These are phyloP conservation scores for Amanita rubescens DNA, from an alignment of 768 basidiomycete species.

Conservation along the genomic window DNA sequence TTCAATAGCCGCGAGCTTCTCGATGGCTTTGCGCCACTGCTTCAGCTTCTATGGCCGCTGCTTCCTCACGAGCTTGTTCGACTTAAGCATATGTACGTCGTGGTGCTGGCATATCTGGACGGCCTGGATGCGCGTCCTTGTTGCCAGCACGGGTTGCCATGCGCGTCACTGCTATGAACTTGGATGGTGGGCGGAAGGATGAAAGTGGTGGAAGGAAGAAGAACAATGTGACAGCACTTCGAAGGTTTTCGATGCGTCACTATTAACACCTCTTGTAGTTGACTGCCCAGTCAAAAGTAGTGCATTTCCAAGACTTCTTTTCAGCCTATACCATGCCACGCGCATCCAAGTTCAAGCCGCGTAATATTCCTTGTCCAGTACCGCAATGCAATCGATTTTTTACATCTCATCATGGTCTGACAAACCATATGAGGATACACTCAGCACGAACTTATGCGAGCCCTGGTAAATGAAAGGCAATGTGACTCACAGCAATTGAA, in stretches of 20 bases:
- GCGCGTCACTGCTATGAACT: too few relatives aligned
- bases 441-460: slow-evolving; percentile 10
- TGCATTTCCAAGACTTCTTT: too few relatives aligned
- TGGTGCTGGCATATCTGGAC: not conserved
- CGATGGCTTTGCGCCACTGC: too few relatives aligned
- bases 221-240: too few relatives aligned
- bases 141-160: not conserved
- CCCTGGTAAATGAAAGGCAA: slow-evolving; percentile 12
- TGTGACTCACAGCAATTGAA: slow-evolving; percentile 11
- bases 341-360: not conserved
- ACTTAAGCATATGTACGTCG: not conserved
- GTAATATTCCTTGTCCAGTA: not conserved
- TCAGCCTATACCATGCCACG: too few relatives aligned
- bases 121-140: not conserved
- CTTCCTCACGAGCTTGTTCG: not conserved
- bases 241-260: too few relatives aligned
- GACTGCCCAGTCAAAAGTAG: too few relatives aligned
- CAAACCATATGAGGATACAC: not conserved
- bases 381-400: not conserved
- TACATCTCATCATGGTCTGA: not conserved
- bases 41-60: too few relatives aligned
- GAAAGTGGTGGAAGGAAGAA: too few relatives aligned
- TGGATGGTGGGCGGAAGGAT: too few relatives aligned
- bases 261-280: too few relatives aligned
- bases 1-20: too few relatives aligned